phyloP scores from a whole-genome alignment of 1,284 basidiomycete genomes.

The Sphagnurus paluster region DNA sequence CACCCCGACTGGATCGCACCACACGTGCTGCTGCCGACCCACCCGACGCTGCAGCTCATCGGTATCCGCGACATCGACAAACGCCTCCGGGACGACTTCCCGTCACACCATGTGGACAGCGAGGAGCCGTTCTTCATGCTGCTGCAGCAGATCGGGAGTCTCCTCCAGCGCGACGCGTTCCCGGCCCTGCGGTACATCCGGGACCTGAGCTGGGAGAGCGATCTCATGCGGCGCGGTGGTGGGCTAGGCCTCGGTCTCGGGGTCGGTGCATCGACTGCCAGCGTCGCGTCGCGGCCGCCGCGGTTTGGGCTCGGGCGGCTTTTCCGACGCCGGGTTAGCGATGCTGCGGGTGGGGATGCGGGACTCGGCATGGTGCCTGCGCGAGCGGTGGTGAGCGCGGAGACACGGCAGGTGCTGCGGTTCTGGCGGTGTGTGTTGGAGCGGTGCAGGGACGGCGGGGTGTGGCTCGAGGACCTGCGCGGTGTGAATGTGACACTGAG shows the following conservation, averaged over 20 bases:
- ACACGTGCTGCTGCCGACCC: slow-evolving; percentile 64
- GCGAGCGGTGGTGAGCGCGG: slow-evolving; percentile 4
- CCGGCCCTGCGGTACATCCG: slow-evolving; percentile 60
- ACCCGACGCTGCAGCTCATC: slow-evolving; percentile 62
- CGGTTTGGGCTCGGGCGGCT: not conserved
- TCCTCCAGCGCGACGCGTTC: slow-evolving; percentile 60
- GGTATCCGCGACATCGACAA: slow-evolving; percentile 71
- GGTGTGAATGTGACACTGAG: slow-evolving; percentile 42
- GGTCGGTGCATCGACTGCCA: slow-evolving; percentile 16
- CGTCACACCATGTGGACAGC: slow-evolving; percentile 17
- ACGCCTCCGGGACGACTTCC: slow-evolving; percentile 42
- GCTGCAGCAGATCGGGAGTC: slow-evolving; percentile 59
- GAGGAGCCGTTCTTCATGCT: slow-evolving; percentile 62
- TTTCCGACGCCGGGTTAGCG: not conserved
- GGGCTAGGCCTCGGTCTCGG: slow-evolving; percentile 1
- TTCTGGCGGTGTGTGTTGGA: slow-evolving; percentile 55
- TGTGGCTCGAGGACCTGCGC: slow-evolving; percentile 57
- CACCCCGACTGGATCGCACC: slow-evolving; percentile 79
- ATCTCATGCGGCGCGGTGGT: slow-evolving; percentile 32
- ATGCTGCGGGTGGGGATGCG: slow-evolving; percentile 5
- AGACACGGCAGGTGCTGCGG: slow-evolving; percentile 31
- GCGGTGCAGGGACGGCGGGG: slow-evolving; percentile 45
- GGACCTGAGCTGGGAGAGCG: slow-evolving; percentile 54
- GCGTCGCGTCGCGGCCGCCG: not conserved
- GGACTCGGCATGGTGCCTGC: slow-evolving; percentile 1